Conservation (phyloP, 352 stramenopile genomes). For the Globisporangium middletonii region DNA sequence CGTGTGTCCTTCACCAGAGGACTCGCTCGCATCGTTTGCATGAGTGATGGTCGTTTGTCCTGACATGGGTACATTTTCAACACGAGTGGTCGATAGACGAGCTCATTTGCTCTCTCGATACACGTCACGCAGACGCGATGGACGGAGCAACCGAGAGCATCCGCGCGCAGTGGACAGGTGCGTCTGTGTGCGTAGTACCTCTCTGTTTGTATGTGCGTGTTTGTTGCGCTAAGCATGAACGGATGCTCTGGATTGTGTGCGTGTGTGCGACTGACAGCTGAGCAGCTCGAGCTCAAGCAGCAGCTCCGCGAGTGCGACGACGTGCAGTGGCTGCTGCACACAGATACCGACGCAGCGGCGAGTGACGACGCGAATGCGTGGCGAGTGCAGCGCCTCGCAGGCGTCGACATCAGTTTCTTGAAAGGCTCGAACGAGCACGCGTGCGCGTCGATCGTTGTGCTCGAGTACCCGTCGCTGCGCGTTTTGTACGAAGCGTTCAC, state of each 20-base stretch:
- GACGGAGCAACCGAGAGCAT: neutral
- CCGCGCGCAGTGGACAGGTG: conserved; percentile 13
- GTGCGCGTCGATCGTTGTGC: conserved; percentile 76
- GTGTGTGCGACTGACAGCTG: conserved; percentile 11
- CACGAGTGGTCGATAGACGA: neutral
- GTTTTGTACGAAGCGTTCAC: conserved; percentile 79
- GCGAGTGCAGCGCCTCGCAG: conserved; percentile 41
- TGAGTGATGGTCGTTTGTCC: too few species aligned
- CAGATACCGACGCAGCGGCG: neutral
- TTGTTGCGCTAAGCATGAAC: neutral
- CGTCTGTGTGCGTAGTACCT: too few species aligned
- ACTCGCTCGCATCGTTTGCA: too few species aligned
- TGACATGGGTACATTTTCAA: conserved; percentile 1
- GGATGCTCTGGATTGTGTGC: neutral
- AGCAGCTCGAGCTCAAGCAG: conserved; percentile 58
- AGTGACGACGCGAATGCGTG: neutral
- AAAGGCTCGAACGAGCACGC: conserved; percentile 75
- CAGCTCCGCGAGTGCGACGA: conserved; percentile 37
- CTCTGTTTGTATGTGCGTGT: neutral
- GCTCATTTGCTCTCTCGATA: too few species aligned
- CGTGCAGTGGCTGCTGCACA: conserved; percentile 32
- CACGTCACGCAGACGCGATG: neutral
- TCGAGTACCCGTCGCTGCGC: conserved; percentile 51
- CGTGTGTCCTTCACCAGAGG: too few species aligned
- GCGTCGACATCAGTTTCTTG: conserved; percentile 83